These are phyloP conservation scores for Salvia miltiorrhiza DNA, from an alignment of 257 asterid genomes.

Conservation along the genomic window DNA sequence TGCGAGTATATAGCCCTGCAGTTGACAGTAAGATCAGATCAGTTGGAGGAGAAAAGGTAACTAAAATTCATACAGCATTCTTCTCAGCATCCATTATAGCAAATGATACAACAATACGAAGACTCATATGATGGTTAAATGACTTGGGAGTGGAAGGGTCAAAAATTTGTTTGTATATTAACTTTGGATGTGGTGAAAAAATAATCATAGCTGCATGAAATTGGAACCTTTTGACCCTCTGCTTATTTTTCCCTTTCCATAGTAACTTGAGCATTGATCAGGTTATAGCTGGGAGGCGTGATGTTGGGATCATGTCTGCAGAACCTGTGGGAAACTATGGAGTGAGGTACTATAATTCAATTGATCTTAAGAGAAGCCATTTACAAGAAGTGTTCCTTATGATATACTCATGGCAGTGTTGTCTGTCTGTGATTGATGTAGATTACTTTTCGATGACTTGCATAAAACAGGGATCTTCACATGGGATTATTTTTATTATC, in stretches of 20 bases:
- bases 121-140: not conserved
- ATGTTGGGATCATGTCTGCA: conserved; percentile 80
- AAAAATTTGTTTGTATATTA: not conserved
- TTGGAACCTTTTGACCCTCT: not conserved
- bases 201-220: not conserved
- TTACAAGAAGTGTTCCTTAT: not conserved
- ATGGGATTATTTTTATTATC: conserved; percentile 79
- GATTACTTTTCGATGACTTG: conserved; percentile 80
- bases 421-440: conserved; percentile 23
- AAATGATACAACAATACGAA: not conserved
- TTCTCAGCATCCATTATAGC: not conserved
- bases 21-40: conserved; percentile 78
- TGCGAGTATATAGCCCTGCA: conserved; percentile 77
- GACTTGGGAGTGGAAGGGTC: not conserved
- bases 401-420: conserved; percentile 1
- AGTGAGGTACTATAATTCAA: conserved; percentile 54
- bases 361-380: not conserved
- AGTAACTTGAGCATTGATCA: conserved; percentile 26
- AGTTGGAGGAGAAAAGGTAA: conserved; percentile 78
- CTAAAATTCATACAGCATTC: not conserved
- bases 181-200: not conserved
- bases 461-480: conserved; percentile 87
- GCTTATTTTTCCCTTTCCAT: not conserved
- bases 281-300: conserved; percentile 86
- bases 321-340: conserved; percentile 92